Evolutionary conservation across 2,329 filamentous ascomycete species (phyloP).

Genomic region (Diaporthe citriasiana): DNA sequence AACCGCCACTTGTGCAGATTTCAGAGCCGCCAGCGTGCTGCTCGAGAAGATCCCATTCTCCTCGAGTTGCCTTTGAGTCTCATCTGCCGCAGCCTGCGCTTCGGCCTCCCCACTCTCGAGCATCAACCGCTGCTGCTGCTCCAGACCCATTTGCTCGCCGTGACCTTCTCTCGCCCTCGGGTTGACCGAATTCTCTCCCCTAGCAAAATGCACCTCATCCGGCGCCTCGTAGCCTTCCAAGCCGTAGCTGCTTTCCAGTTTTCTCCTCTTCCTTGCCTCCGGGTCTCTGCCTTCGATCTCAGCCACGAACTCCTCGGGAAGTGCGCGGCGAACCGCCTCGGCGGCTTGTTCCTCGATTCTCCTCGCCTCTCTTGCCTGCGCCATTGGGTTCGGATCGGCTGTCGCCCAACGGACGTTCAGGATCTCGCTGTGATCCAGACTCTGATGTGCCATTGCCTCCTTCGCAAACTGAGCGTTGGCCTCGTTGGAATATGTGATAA

Average conservation of each 20-base stretch:
- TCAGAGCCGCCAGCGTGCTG: constrained; percentile 85
- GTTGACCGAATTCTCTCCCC: constrained; percentile 78
- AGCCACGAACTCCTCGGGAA: constrained; percentile 91
- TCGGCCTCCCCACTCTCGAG: constrained; percentile 68
- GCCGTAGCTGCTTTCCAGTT: constrained; percentile 90
- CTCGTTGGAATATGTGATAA: constrained; percentile 94
- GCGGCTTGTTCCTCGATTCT: constrained; percentile 96
- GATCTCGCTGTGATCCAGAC: constrained; percentile 90
- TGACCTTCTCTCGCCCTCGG: constrained; percentile 70
- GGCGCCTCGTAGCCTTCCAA: constrained; percentile 93
- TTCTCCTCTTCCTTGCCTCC: constrained; percentile 88
- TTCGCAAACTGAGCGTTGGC: constrained; percentile 92
- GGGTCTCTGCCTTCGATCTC: constrained; percentile 94
- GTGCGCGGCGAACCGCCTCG: constrained; percentile 87
- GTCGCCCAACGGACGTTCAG: constrained; percentile 98
- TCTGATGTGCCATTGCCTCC: constrained; percentile 96
- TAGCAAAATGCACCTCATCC: constrained; percentile 92
- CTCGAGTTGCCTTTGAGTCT: constrained; percentile 53
- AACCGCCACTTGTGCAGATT: constrained; percentile 67
- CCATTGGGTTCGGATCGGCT: constrained; percentile 94
- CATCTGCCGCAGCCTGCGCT: constrained; percentile 56
- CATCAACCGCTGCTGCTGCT: constrained; percentile 72
- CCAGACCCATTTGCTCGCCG: constrained; percentile 61
- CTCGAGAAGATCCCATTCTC: constrained; percentile 82
- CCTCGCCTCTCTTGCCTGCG: constrained; percentile 90